Conservation (phyloP, 495 filamentous ascomycete species). For the Penicillium soppii region DNA sequence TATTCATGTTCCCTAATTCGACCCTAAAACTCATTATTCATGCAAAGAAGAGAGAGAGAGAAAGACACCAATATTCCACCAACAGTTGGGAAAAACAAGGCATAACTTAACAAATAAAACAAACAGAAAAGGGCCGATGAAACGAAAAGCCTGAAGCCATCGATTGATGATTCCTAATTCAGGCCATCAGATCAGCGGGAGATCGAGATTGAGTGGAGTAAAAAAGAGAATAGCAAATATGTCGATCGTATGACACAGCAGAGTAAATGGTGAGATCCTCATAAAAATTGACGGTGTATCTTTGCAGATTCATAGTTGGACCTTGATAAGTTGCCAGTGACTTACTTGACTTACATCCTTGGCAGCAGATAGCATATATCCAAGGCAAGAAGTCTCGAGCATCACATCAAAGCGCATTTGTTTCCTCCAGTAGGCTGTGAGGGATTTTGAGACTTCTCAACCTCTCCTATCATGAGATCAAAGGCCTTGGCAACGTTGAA, state of each 20-base stretch:
- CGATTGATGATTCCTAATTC: not conserved
- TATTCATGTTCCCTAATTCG: slow-evolving; percentile 16
- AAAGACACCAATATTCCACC: slow-evolving; percentile 2
- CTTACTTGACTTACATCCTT: slow-evolving; percentile 2
- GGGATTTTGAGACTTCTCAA: slow-evolving; percentile 94
- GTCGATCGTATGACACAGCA: too few relatives aligned
- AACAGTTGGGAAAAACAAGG: slow-evolving; percentile 9
- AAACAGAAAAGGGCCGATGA: not conserved
- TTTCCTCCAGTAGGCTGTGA: slow-evolving; percentile 72
- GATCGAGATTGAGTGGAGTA: not conserved
- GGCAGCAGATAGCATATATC: not conserved
- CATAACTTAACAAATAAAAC: slow-evolving; percentile 10
- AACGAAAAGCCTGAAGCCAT: too few relatives aligned
- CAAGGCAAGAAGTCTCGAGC: not conserved
- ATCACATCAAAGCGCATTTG: slow-evolving; percentile 84
- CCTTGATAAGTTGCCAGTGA: too few relatives aligned
- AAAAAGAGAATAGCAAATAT: not conserved
- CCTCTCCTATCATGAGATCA: slow-evolving; percentile 89
- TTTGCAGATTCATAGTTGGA: not conserved
- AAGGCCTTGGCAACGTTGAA: slow-evolving; percentile 93
- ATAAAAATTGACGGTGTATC: not conserved
- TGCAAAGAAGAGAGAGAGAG: slow-evolving; percentile 16
- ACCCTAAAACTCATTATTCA: slow-evolving; percentile 21
- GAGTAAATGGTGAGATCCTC: too few relatives aligned
- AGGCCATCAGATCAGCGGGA: slow-evolving; percentile 1